phyloP scores from a whole-genome alignment of 1,284 basidiomycete species.

The Bjerkandera adusta region DNA sequence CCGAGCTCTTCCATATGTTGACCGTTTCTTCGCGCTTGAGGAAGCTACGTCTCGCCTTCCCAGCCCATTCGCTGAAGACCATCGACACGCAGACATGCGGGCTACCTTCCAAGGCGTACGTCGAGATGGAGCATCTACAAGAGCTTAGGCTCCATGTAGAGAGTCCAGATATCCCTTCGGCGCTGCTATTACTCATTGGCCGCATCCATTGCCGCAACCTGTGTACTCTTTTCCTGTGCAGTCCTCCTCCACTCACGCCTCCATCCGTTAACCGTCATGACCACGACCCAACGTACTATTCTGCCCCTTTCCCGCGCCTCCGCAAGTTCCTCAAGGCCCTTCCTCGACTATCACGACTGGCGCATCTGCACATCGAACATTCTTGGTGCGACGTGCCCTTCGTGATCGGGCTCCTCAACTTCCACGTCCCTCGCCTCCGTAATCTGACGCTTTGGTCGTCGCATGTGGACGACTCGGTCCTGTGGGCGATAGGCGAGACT shows the following conservation, averaged over 20 bases:
- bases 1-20: conserved; percentile 33
- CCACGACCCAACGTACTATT: neutral
- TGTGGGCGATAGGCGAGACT: conserved; percentile 18
- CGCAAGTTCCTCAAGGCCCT: conserved; percentile 27
- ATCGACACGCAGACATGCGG: neutral
- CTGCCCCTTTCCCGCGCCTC: conserved; percentile 22
- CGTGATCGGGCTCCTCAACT: conserved; percentile 24
- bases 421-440: conserved; percentile 23
- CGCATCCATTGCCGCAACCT: conserved; percentile 24
- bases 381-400: conserved; percentile 30
- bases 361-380: conserved; percentile 25
- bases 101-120: conserved; percentile 5
- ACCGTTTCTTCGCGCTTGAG: conserved; percentile 22
- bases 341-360: conserved; percentile 23
- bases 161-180: conserved; percentile 27
- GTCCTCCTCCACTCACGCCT: conserved; percentile 11
- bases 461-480: conserved; percentile 23
- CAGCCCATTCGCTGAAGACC: conserved; percentile 12
- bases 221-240: conserved; percentile 22
- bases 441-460: conserved; percentile 27
- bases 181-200: conserved; percentile 24
- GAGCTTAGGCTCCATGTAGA: conserved; percentile 19
- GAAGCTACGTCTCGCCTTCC: conserved; percentile 26
- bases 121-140: conserved; percentile 6
- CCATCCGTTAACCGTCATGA: neutral